A percentile compares a stretch with the other conserved stretches of the same genome.
These are phyloP conservation scores for Alternaria sp. DNA, from an alignment of 2,329 filamentous ascomycete species.

Conservation along the genomic window DNA sequence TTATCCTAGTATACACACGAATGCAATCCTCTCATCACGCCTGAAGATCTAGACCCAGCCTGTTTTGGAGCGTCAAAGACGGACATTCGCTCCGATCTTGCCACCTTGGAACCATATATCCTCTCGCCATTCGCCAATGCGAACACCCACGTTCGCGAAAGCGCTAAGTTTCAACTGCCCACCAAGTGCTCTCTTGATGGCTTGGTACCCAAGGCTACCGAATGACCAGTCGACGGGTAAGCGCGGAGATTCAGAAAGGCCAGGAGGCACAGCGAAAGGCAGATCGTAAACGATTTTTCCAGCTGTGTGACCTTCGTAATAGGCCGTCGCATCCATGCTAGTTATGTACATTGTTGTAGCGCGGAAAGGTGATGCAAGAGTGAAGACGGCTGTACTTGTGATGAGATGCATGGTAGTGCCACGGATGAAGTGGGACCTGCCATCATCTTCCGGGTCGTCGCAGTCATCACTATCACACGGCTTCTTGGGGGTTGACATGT, in stretches of 20 bases:
- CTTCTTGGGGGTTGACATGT: slow-evolving; percentile 65
- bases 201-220: slow-evolving; percentile 81
- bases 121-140: slow-evolving; percentile 78
- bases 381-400: slow-evolving; percentile 86
- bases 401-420: slow-evolving; percentile 86
- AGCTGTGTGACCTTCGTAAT: slow-evolving; percentile 80
- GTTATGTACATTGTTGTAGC: slow-evolving; percentile 79
- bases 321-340: slow-evolving; percentile 81
- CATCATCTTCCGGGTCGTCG: slow-evolving; percentile 49
- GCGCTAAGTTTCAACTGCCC: slow-evolving; percentile 82
- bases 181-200: slow-evolving; percentile 79
- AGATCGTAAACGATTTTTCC: slow-evolving; percentile 78
- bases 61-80: slow-evolving; percentile 42
- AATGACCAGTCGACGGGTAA: slow-evolving; percentile 84
- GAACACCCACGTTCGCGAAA: slow-evolving; percentile 75
- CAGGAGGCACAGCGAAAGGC: slow-evolving; percentile 80
- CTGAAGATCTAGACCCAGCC: background rate
- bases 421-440: slow-evolving; percentile 75
- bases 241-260: slow-evolving; percentile 73
- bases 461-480: slow-evolving; percentile 46
- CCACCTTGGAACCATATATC: slow-evolving; percentile 60
- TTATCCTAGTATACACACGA: slow-evolving; percentile 1
- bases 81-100: slow-evolving; percentile 58
- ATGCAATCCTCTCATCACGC: background rate
- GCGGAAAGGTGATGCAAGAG: slow-evolving; percentile 78